Evolutionary conservation across 805 yeast species (phyloP).

Genomic region (Diddensiella caesifluorescens): DNA sequence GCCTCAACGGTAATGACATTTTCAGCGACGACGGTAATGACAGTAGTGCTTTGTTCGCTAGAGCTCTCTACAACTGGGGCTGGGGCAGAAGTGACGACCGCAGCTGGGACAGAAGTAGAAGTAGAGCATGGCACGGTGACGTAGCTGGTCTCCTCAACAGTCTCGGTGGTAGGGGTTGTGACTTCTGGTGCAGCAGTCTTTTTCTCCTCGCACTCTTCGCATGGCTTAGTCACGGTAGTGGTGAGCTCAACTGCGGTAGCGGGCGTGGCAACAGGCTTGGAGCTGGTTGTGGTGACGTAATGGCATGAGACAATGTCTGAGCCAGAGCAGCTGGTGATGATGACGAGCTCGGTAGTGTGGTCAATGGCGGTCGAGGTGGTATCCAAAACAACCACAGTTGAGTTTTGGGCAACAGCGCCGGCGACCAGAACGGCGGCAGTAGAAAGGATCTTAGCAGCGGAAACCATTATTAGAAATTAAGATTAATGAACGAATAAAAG

Average conservation of each 20-base stretch:
- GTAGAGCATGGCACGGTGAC: constrained; percentile 3
- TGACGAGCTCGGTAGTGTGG: constrained; percentile 24
- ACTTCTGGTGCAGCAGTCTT: constrained; percentile 7
- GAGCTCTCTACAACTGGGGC: constrained; percentile 6
- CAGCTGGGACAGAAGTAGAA: constrained; percentile 1
- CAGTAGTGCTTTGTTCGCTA: constrained; percentile 12
- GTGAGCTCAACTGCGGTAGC: constrained; percentile 1
- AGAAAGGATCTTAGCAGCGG: constrained; percentile 16
- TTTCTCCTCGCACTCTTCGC: constrained; percentile 2
- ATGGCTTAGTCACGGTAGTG: constrained; percentile 6
- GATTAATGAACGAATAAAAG: neutral
- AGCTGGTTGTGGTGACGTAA: constrained; percentile 18
- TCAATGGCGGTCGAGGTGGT: constrained; percentile 11
- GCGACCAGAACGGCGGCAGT: constrained; percentile 17
- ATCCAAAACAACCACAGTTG: constrained; percentile 11
- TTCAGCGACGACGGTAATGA: constrained; percentile 18
- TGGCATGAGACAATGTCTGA: constrained; percentile 22
- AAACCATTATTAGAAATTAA: constrained; percentile 7
- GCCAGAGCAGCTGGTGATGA: constrained; percentile 32
- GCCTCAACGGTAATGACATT: constrained; percentile 18
- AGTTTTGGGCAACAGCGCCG: constrained; percentile 14
- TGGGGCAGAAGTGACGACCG: constrained; percentile 6
- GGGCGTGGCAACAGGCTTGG: constrained; percentile 6
- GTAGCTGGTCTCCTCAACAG: constrained; percentile 1
- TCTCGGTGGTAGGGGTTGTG: constrained; percentile 5